Base-by-base conservation (phyloP, 2,329 filamentous ascomycete species). In the Ceratocystis huliohia region DNA sequence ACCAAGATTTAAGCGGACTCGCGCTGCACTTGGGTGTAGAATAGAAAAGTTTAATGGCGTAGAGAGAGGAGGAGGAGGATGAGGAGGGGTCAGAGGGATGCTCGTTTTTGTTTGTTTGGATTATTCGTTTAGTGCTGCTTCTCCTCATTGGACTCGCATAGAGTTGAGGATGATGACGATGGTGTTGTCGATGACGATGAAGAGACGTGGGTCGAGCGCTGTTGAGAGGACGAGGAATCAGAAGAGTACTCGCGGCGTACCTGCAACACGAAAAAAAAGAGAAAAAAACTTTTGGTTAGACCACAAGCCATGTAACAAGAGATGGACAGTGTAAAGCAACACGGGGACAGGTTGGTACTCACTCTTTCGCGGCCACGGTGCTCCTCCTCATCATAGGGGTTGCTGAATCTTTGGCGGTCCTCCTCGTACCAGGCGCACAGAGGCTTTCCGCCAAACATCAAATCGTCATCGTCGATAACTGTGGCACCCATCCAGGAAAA, bases 401-500 rank as follows among this genome's bases (percentile, higher is more conserved):
- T 74, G 73, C 75, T 77, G 64, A 78, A 72, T 20, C 76, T 74
- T 63, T 77, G 74, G 53, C 80, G 77, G 69, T 83, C 81, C 74
- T 85, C 82, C 74, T 85, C 82, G 72, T 85, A 83, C 82, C 82
- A 84, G 17, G 78, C 75, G 72, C 81, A 82, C 53, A 85, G 73
- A 48, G 81, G 77, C 78, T 84, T 85, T 70, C 82, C 82, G 66
- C 82, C 81, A 70, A 84, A 85, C 73, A 79, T 84, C 46, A 85
- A 76, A 69, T 85, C 82, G 66, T 84, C 82, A 71, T 85, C 82
- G 66, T 85, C 82, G 68, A 82, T 76, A 62, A 80, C 44, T 80
- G 78, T 65, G 80, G 77, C 69, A 82, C 78, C 82, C 81, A 84
- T 59, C 74, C 69, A 68, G 75, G 66, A 73, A 53, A 74, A 66